Conservation (phyloP, 805 yeast species). For the Vanderwaltozyma yarrowii region DNA sequence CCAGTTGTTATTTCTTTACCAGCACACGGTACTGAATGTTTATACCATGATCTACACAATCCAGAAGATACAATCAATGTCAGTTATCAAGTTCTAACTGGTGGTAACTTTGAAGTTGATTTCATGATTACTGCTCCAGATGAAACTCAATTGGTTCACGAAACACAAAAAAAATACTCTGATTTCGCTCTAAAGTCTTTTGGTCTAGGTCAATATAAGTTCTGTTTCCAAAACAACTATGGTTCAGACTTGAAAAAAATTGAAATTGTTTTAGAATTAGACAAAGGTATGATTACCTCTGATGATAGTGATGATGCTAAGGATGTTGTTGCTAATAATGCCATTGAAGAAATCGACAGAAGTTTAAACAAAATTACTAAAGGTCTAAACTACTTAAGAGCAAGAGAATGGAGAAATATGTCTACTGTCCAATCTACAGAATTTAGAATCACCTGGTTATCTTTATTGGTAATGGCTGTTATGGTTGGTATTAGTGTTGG, state of each 20-base stretch:
- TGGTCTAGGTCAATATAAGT: slow-evolving; percentile 50
- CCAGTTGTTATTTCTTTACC: slow-evolving; percentile 31
- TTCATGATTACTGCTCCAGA: slow-evolving; percentile 49
- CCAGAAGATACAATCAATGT: slow-evolving; percentile 34
- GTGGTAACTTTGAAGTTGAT: slow-evolving; percentile 60
- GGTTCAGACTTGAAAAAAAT: slow-evolving; percentile 55
- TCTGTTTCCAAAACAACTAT: slow-evolving; percentile 56
- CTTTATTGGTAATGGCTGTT: slow-evolving; percentile 56
- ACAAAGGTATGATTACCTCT: slow-evolving; percentile 27
- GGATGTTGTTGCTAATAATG: slow-evolving; percentile 43
- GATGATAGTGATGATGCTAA: slow-evolving; percentile 32
- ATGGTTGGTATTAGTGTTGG: slow-evolving; percentile 69
- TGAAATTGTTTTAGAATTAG: slow-evolving; percentile 49
- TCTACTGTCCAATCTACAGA: slow-evolving; percentile 79
- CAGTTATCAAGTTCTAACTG: slow-evolving; percentile 46
- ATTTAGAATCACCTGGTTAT: slow-evolving; percentile 66
- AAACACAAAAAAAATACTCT: slow-evolving; percentile 52
- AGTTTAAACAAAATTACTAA: slow-evolving; percentile 49
- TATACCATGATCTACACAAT: slow-evolving; percentile 28
- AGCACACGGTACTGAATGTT: slow-evolving; percentile 36
- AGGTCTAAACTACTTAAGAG: slow-evolving; percentile 76
- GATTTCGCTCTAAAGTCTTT: slow-evolving; percentile 51
- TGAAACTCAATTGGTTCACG: slow-evolving; percentile 38
- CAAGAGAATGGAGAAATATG: slow-evolving; percentile 95
- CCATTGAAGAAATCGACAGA: slow-evolving; percentile 48